A percentile compares a stretch with the other conserved stretches of the same genome.
phyloP scores from a whole-genome alignment of 1,284 basidiomycete species.

The Rhizoctonia solani region DNA sequence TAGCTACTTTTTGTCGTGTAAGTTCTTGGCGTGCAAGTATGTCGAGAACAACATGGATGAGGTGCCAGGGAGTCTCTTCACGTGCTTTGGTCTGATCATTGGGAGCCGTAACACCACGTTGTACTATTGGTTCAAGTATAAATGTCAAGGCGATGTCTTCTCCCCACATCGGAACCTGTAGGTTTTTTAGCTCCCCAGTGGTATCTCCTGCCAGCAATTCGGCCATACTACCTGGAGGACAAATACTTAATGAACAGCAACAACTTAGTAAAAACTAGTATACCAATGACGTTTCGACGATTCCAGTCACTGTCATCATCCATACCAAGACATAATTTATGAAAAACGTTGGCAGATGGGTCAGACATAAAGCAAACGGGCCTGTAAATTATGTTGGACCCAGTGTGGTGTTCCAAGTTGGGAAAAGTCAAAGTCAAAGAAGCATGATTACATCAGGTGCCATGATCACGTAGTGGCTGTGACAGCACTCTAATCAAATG shows the following conservation, averaged over 20 bases:
- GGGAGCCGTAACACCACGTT: conserved; percentile 5
- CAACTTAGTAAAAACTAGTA: background rate
- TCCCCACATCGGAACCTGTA: background rate
- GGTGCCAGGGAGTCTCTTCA: conserved; percentile 21
- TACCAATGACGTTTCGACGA: conserved; percentile 1
- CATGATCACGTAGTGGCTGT: too few species aligned
- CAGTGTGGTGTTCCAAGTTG: too few species aligned
- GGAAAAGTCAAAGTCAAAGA: too few species aligned
- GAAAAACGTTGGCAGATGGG: too few species aligned
- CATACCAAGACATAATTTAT: too few species aligned
- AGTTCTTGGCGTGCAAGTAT: conserved; percentile 10
- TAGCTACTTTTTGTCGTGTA: background rate
- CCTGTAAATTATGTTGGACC: too few species aligned
- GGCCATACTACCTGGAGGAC: conserved; percentile 12
- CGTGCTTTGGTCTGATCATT: conserved; percentile 3
- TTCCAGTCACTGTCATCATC: background rate
- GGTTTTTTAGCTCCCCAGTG: background rate
- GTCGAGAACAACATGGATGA: background rate
- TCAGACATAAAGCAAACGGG: too few species aligned
- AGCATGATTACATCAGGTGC: too few species aligned
- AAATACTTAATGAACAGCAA: background rate
- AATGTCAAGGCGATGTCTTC: background rate
- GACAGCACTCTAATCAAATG: too few species aligned
- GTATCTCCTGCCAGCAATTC: background rate
- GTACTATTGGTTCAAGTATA: conserved; percentile 9